Evolutionary conservation across 345 rosid genomes (phyloP), one percentile per base, ranked within the genome.

Genomic region (Populus pruinosa): DNA sequence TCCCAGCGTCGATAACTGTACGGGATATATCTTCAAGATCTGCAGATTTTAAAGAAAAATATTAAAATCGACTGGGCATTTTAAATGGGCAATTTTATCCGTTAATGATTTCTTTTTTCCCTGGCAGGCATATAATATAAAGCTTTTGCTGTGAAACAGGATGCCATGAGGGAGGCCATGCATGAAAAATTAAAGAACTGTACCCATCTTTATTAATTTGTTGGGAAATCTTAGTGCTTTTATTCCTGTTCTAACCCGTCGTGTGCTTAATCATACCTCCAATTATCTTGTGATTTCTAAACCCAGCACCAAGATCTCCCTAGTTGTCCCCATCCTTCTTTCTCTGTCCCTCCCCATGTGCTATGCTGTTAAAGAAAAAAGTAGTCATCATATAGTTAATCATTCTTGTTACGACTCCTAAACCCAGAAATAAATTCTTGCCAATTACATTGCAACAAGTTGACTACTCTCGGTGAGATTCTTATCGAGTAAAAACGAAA

Each of bases 191-290:
- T 0, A 6, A 56, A 44, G n/a, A n/a, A n/a, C 27, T 56, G 12
- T 9, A n/a, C 29, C 12, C 29, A 1, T 9, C 16, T 23, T 10
- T 9, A 59, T 59, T 23, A n/a, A 59, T 23, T n/a, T 59, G 64
- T 23, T 12, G 64, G 27, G 5, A 59, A n/a, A 23, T 23, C n/a
- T 3, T 9, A 1, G 29, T 16, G 61, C 2, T 27, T 35, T 6
- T 11, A n/a, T 18, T 14, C 20, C 2, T 33, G 20, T 5, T 59
- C 5, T 23, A 8, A 21, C 36, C 16, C 6, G 73, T 23, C 80
- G 33, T 55, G 79, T 70, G 83, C 33, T 43, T 80, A 73, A 83
- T 76, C 71, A 77, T 78, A 80, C 38, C 78, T 49, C 14, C 5
- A 18, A 18, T 23, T 53, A 8, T 2, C 7, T 13, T 14, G 55